Evolutionary conservation across 768 basidiomycete genomes (phyloP).

Genomic region (Cyathus striatus): DNA sequence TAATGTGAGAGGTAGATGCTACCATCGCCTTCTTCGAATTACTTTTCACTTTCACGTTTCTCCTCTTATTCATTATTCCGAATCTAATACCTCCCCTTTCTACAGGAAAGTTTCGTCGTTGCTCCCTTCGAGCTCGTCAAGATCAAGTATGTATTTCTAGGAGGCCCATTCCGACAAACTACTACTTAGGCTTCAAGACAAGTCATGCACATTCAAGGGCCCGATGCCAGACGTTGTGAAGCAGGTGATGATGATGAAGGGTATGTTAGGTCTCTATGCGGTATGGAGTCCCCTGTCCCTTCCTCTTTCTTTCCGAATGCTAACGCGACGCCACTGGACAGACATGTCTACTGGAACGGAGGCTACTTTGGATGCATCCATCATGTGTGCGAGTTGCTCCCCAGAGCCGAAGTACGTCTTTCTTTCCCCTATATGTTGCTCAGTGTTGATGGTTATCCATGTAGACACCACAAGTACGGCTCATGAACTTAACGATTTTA

Average conservation of each 20-base stretch:
- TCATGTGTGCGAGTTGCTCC: slow-evolving; percentile 74
- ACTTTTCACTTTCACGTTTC: too few relatives aligned
- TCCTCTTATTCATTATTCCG: too few relatives aligned
- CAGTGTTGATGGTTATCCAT: not conserved
- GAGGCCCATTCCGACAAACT: not conserved
- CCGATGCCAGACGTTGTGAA: slow-evolving; percentile 90
- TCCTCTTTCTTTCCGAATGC: not conserved
- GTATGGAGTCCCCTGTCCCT: slow-evolving; percentile 70
- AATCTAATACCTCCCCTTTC: too few relatives aligned
- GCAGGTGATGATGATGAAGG: slow-evolving; percentile 72
- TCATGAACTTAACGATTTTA: slow-evolving; percentile 91
- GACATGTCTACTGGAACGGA: slow-evolving; percentile 89
- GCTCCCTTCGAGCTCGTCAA: slow-evolving; percentile 97
- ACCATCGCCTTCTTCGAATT: too few relatives aligned
- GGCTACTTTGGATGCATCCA: slow-evolving; percentile 95
- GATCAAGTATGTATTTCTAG: slow-evolving; percentile 52
- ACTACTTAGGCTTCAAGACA: slow-evolving; percentile 92
- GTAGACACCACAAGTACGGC: slow-evolving; percentile 60
- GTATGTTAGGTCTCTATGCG: slow-evolving; percentile 82
- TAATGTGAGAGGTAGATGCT: too few relatives aligned
- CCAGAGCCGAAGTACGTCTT: slow-evolving; percentile 72
- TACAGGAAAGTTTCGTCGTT: slow-evolving; percentile 91
- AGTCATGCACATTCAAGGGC: slow-evolving; percentile 83
- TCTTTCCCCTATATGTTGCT: not conserved
- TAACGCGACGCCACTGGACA: slow-evolving; percentile 18